Evolutionary conservation across 192 early-diverging fungal genomes (phyloP), one percentile per base, ranked within the genome.

Genomic region (Ambispora gerdemannii): DNA sequence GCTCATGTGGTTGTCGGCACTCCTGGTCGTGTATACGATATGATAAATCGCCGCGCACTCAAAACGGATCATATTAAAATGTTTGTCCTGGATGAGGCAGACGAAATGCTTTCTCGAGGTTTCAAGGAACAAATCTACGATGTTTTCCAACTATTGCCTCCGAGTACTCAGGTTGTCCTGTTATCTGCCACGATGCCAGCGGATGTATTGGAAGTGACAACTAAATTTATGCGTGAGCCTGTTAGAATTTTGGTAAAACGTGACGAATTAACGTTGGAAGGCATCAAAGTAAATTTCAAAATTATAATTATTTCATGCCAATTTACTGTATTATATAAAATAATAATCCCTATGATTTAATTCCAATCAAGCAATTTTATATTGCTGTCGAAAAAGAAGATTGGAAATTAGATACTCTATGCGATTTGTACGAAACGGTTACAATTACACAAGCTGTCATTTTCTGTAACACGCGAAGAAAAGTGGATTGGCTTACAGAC

Each of bases 71-170:
- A 79, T 71, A 90, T 99, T 80, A 96, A 97, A 87, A 93, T 99
- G 89, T 95, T 99, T 78, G 92, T 97, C 65, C 88, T 99, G 50
- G 97, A 99, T 76, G 97, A 99, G 83, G 97, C 97, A 58, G 97
- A 99, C 80, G 95, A 97, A 80, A 97, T 98, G 95, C 86, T 99
- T 74, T 93, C 93, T 56, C 89, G 93, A 70, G 97, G 96, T 76
- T 99, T 99, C 90, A 97, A 92, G 85, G 95, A 99, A 66, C 93
- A 96, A 84, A 97, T 97, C 73, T 95, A 97, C 76, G 90, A 97
- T 72, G 91, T 98, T 60, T 98, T 95, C 88, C 91, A 92, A 84
- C 83, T 90, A 65, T 88, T 98, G 67, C 94, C 95, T 52, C 81
- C 87, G 11, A 81, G 74, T 74, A 94, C 92, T 72, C 97, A 99